Evolutionary conservation across 2,329 filamentous ascomycete genomes (phyloP).

Genomic region (Exophiala sp.): DNA sequence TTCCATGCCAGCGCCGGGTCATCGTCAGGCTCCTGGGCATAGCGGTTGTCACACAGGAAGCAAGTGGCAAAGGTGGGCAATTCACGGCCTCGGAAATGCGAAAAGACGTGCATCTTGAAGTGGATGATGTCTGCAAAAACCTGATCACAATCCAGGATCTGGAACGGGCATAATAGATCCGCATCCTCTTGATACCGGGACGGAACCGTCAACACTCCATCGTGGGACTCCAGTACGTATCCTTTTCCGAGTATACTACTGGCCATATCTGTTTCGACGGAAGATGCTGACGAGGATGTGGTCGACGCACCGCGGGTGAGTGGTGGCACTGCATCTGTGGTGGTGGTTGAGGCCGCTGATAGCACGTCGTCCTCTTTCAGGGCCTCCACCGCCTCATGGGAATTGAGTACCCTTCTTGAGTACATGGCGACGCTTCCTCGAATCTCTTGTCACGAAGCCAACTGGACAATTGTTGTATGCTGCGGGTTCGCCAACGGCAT

Average conservation of each 20-base stretch:
- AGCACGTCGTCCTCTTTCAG: conserved; percentile 17
- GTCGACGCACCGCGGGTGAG: conserved; percentile 27
- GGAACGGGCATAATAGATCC: conserved; percentile 38
- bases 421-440: conserved; percentile 7
- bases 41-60: conserved; percentile 37
- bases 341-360: conserved; percentile 17
- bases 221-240: conserved; percentile 25
- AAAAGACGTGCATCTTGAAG: conserved; percentile 43
- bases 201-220: conserved; percentile 25
- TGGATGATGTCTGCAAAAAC: conserved; percentile 36
- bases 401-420: conserved; percentile 10
- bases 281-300: conserved; percentile 22
- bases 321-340: conserved; percentile 24
- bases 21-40: conserved; percentile 22
- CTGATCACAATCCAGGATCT: conserved; percentile 40
- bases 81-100: conserved; percentile 40
- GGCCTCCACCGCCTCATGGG: conserved; percentile 9
- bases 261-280: conserved; percentile 25
- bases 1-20: conserved; percentile 36
- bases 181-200: conserved; percentile 24
- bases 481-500: background rate
- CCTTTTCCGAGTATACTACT: conserved; percentile 25
- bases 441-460: background rate
- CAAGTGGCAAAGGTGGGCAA: conserved; percentile 40
- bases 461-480: background rate